phyloP scores from a whole-genome alignment of 176 grass and related monocot genomes.

The Stipa capillata region DNA sequence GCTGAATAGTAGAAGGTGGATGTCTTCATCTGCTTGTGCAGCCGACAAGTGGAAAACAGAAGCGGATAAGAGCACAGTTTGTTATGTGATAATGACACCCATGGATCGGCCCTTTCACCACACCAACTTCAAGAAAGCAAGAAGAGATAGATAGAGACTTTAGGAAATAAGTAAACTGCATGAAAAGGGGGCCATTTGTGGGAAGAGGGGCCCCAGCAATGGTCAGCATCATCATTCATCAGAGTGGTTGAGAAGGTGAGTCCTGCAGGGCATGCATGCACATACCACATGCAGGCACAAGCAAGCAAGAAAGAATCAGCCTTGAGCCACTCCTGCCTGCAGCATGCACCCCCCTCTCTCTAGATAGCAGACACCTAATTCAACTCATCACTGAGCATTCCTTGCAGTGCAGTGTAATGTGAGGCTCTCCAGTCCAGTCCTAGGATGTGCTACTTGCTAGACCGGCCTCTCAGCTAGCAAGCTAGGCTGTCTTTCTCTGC shows the following conservation, averaged over 20 bases:
- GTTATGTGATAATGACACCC: conserved; percentile 40
- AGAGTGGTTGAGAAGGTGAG: not conserved
- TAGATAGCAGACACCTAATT: not conserved
- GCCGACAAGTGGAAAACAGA: conserved; percentile 15
- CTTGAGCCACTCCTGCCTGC: conserved; percentile 56
- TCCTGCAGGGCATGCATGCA: conserved; percentile 24
- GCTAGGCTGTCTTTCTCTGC: not conserved
- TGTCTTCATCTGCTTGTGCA: not conserved
- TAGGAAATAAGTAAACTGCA: not conserved
- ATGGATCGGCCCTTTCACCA: not conserved
- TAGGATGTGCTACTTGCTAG: conserved; percentile 8
- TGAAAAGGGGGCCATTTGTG: not conserved
- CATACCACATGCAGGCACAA: conserved; percentile 11
- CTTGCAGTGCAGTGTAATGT: conserved; percentile 8
- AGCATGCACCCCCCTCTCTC: not conserved
- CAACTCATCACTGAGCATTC: not conserved
- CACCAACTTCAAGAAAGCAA: conserved; percentile 41
- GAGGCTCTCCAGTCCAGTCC: not conserved
- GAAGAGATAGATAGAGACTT: not conserved
- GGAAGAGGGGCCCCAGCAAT: not conserved
- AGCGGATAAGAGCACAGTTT: conserved; percentile 35
- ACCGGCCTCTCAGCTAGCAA: not conserved
- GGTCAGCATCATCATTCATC: conserved; percentile 27
- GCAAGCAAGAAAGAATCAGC: conserved; percentile 25
- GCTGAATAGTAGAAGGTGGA: not conserved